A percentile compares a stretch with the other conserved stretches of the same genome.
Conservation (phyloP, 2,329 filamentous ascomycete species). For the Fusarium concolor region DNA sequence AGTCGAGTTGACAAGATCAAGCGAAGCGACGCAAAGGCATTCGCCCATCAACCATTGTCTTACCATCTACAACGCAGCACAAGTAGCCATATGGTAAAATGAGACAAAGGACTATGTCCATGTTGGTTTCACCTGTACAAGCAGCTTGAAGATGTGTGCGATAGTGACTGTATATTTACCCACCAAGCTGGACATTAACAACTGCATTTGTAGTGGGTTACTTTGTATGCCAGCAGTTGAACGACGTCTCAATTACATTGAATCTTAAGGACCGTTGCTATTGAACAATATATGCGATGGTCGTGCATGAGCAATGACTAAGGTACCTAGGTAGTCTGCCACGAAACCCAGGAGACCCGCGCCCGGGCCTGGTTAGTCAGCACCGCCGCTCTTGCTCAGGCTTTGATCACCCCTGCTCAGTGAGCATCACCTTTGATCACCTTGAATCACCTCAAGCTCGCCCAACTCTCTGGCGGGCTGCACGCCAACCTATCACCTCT, state of each 20-base stretch:
- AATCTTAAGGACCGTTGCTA: too few species aligned
- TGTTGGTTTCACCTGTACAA: background rate
- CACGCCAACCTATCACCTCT: too few species aligned
- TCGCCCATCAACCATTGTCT: conserved; percentile 20
- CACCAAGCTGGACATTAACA: background rate
- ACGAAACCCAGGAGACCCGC: background rate
- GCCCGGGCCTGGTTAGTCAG: background rate
- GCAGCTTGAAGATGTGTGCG: background rate
- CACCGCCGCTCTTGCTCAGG: background rate
- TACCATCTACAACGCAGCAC: conserved; percentile 2
- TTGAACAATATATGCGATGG: too few species aligned
- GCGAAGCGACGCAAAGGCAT: conserved; percentile 24
- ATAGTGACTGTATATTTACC: background rate
- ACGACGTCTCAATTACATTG: background rate
- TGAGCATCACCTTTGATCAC: background rate
- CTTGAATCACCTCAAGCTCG: too few species aligned
- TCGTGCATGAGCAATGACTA: too few species aligned
- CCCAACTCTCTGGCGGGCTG: too few species aligned
- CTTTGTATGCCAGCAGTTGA: background rate
- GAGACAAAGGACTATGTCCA: conserved; percentile 13
- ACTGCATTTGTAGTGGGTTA: too few species aligned
- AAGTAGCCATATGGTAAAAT: conserved; percentile 13
- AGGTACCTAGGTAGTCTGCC: background rate
- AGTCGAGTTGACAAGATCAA: conserved; percentile 12
- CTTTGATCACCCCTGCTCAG: background rate